Evolutionary conservation across 1,284 basidiomycete genomes (phyloP).

Genomic region (Volvariella surrecta): DNA sequence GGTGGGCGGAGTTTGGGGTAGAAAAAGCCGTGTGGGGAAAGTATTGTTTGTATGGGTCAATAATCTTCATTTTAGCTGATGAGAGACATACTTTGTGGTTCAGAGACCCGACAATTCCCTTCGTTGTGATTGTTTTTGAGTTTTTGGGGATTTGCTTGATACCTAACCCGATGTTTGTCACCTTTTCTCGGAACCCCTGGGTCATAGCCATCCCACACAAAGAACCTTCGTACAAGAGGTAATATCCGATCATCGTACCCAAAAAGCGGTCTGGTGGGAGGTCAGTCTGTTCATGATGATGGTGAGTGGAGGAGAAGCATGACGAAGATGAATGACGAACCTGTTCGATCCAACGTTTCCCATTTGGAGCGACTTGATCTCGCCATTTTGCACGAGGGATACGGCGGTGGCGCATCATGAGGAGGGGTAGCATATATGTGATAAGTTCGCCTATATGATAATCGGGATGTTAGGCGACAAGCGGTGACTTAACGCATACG

Average conservation of each 20-base stretch:
- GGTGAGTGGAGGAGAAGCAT: constrained; percentile 6
- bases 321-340: constrained; percentile 25
- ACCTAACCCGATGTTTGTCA: constrained; percentile 70
- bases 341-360: constrained; percentile 78
- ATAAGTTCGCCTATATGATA: constrained; percentile 49
- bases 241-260: constrained; percentile 71
- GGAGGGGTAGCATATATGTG: constrained; percentile 63
- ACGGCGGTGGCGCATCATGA: constrained; percentile 77
- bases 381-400: constrained; percentile 68
- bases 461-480: no score
- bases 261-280: constrained; percentile 54
- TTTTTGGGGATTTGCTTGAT: constrained; percentile 57
- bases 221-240: constrained; percentile 57
- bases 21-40: no score
- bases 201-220: constrained; percentile 77
- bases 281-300: constrained; percentile 28
- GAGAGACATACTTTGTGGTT: constrained; percentile 49
- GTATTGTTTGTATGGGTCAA: no score
- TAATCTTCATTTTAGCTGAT: no score
- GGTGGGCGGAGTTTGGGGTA: neutral
- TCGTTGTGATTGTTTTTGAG: constrained; percentile 45
- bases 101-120: constrained; percentile 59
- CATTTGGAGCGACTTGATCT: constrained; percentile 47
- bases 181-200: constrained; percentile 62
- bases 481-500: neutral